phyloP scores from a whole-genome alignment of 2,329 filamentous ascomycete species.

The Pseudogymnoascus sp. region DNA sequence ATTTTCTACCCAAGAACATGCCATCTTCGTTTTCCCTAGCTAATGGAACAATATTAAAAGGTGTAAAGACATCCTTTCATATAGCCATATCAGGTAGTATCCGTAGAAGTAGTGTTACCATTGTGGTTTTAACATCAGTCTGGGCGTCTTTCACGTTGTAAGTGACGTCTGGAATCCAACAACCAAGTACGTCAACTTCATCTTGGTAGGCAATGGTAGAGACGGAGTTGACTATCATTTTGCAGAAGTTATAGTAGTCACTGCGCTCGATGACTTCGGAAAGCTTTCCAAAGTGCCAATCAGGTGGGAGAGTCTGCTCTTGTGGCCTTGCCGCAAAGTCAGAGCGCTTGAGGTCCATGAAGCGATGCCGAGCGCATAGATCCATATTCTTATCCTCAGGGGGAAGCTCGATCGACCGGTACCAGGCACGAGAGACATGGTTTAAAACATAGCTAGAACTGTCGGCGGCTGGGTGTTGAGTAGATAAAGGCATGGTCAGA shows the following conservation, averaged over 20 bases:
- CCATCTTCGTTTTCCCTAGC: not conserved
- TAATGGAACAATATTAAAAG: not conserved
- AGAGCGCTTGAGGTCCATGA: not conserved
- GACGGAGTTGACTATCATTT: not conserved
- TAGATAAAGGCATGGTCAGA: too few species aligned
- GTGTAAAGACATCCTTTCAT: not conserved
- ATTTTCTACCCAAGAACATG: not conserved
- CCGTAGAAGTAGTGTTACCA: not conserved
- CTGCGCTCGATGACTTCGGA: not conserved
- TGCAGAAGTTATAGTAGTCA: not conserved
- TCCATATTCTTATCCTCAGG: not conserved
- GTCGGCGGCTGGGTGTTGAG: too few species aligned
- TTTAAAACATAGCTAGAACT: not conserved
- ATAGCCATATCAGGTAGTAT: not conserved
- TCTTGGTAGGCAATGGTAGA: not conserved
- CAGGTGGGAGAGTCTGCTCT: not conserved
- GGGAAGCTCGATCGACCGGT: not conserved
- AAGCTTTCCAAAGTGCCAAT: not conserved
- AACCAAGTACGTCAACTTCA: not conserved
- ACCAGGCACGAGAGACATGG: not conserved
- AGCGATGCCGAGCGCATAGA: not conserved
- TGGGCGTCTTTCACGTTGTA: not conserved
- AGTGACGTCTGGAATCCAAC: not conserved
- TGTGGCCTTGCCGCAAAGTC: not conserved
- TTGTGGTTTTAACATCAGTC: not conserved